phyloP scores from a whole-genome alignment of 768 basidiomycete species.

The Suillus variegatus region DNA sequence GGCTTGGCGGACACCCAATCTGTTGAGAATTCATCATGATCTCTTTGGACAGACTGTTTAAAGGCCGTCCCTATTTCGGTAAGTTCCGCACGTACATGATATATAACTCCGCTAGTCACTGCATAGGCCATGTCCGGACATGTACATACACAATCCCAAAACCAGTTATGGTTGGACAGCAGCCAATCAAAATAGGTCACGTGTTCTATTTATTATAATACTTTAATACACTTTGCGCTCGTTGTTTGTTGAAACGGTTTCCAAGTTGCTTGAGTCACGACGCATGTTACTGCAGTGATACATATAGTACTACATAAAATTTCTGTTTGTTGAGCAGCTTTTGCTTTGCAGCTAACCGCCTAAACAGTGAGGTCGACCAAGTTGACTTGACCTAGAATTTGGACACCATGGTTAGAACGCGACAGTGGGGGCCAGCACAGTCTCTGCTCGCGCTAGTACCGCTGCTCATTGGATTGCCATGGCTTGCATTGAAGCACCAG shows the following conservation, averaged over 20 bases:
- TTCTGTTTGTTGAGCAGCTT: background rate
- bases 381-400: background rate
- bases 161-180: too few relatives aligned
- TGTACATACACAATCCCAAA: too few relatives aligned
- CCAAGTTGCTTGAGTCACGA: background rate
- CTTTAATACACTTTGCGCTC: background rate
- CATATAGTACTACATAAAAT: background rate
- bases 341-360: background rate
- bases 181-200: background rate
- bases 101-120: too few relatives aligned
- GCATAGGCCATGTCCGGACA: too few relatives aligned
- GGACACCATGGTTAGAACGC: background rate
- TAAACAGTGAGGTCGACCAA: background rate
- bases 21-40: too few relatives aligned
- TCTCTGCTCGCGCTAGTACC: slow-evolving; percentile 58
- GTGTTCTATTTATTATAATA: background rate
- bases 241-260: background rate
- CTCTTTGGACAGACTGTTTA: too few relatives aligned
- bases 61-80: too few relatives aligned
- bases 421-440: slow-evolving; percentile 57
- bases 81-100: too few relatives aligned
- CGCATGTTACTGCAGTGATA: background rate
- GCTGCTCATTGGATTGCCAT: slow-evolving; percentile 51
- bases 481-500: slow-evolving; percentile 49
- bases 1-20: too few relatives aligned